Base-by-base conservation (phyloP, 192 early-diverging fungal species). In the Coemansia sp. region DNA sequence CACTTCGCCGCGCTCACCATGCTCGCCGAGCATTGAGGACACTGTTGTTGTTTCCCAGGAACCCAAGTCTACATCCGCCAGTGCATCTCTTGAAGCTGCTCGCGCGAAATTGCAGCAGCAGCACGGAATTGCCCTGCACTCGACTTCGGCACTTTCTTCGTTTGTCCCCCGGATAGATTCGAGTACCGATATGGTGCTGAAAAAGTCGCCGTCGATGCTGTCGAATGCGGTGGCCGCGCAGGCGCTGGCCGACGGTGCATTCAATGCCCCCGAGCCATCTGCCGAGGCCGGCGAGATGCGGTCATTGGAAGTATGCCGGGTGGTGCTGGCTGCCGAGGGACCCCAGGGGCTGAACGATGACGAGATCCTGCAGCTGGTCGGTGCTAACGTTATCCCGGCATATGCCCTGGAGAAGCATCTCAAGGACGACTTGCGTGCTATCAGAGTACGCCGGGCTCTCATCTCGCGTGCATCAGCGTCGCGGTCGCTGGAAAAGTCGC, bases 341-440 rank as follows among this genome's bases (percentile, higher is more conserved):
- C 53, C 82, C 0, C 24, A 52, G 17, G 42, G 44, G 15, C 75
- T 94, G 5, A 67, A 50, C 40, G 87, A 96, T 64, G 87, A 88
- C 34, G 89, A 96, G 53, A 55, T 96, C 22, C 49, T 91, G 26
- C 45, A 64, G 30, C 80, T 96, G 30, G 87, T 87, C 28, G 72
- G 78, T 22, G 73, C 57, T 27, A 86, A 88, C 35, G 88, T 85
- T 39, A 79, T 96, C 42, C 81, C 89, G 2, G 68, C 84, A 17
- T 88, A 96, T 67, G 84, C 91, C n/a, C 75, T 96, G n/a, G 93
- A 96, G 64, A 90, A 91, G 78, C 72, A 80, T 3, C 67, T 93
- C 50, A 66, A 69, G 17, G 84, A 93, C 67, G 60, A 85, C n/a
- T 80, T 82, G 32, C 86, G 94, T 30, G 94, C 92, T 18, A 92